Conservation (phyloP, 1,284 basidiomycete genomes). For the Pseudozyma pruni region DNA sequence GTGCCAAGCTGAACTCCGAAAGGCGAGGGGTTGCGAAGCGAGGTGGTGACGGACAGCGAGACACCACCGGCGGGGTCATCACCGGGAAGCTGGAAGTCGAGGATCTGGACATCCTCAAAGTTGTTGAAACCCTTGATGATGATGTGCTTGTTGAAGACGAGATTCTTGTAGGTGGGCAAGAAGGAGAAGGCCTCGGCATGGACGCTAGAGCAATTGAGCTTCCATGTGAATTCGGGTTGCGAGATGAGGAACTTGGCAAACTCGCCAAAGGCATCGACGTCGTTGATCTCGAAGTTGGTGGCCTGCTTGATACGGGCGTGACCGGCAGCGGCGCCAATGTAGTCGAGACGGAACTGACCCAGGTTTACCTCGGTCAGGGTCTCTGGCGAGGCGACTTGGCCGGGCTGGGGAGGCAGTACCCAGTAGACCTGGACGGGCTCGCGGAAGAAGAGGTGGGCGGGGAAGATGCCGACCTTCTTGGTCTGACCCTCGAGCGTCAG, state of each 20-base stretch:
- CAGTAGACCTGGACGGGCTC: constrained; percentile 67
- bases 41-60: constrained; percentile 74
- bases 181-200: constrained; percentile 75
- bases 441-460: constrained; percentile 67
- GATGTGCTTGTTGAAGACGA: constrained; percentile 56
- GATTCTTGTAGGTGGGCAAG: constrained; percentile 60
- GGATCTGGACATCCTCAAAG: constrained; percentile 74
- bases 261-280: constrained; percentile 62
- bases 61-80: constrained; percentile 79
- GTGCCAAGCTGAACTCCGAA: constrained; percentile 79
- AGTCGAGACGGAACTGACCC: constrained; percentile 59
- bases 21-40: constrained; percentile 77
- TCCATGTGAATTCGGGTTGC: constrained; percentile 78
- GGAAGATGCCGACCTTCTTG: constrained; percentile 68
- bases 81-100: constrained; percentile 78
- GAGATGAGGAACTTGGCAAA: constrained; percentile 74
- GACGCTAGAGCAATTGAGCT: constrained; percentile 73
- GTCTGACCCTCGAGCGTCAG: constrained; percentile 67
- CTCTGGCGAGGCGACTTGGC: constrained; percentile 38
- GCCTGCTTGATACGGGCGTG: constrained; percentile 68
- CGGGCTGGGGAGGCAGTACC: constrained; percentile 59
- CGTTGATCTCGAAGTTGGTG: constrained; percentile 65
- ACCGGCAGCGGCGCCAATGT: constrained; percentile 65
- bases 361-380: constrained; percentile 63
- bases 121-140: constrained; percentile 75